Evolutionary conservation across 805 yeast species (phyloP).

Genomic region (Cyberlindnera veronae): DNA sequence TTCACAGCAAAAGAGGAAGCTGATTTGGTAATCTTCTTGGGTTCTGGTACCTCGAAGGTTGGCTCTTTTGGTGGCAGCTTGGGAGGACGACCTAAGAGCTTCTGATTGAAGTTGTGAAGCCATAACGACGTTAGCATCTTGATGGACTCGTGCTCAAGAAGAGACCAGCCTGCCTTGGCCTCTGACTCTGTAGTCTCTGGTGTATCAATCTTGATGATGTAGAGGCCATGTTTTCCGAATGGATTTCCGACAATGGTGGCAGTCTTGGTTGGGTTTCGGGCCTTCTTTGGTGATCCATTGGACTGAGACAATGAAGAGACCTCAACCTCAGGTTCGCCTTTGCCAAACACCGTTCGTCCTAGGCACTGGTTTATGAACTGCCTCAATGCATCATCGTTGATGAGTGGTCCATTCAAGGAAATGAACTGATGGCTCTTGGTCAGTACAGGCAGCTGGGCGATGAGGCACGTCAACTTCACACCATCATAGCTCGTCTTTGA

Average conservation of each 20-base stretch:
- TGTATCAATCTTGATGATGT: constrained; percentile 31
- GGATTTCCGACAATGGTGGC: constrained; percentile 33
- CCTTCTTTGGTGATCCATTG: constrained; percentile 23
- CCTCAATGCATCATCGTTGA: constrained; percentile 13
- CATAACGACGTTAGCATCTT: not conserved
- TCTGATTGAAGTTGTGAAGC: not conserved
- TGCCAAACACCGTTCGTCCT: constrained; percentile 23
- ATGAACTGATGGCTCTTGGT: constrained; percentile 41
- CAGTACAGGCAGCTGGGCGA: constrained; percentile 36
- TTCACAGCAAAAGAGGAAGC: not conserved
- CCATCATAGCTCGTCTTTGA: constrained; percentile 19
- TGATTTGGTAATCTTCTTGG: not conserved
- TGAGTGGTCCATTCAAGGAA: constrained; percentile 39
- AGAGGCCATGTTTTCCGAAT: constrained; percentile 35
- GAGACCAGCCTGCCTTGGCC: constrained; percentile 26
- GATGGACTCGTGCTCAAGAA: constrained; percentile 26
- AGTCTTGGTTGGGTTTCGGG: constrained; percentile 20
- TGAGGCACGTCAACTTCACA: constrained; percentile 33
- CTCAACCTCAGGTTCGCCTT: constrained; percentile 7
- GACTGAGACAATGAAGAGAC: constrained; percentile 15
- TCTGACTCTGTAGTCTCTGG: constrained; percentile 30
- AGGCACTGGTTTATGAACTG: constrained; percentile 28
- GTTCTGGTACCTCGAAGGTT: not conserved
- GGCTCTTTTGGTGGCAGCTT: too few species aligned
- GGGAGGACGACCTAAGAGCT: not conserved